Evolutionary conservation across 2,329 filamentous ascomycete genomes (phyloP), one percentile per base, ranked within the genome.

Genomic region (Trichoderma sp.): DNA sequence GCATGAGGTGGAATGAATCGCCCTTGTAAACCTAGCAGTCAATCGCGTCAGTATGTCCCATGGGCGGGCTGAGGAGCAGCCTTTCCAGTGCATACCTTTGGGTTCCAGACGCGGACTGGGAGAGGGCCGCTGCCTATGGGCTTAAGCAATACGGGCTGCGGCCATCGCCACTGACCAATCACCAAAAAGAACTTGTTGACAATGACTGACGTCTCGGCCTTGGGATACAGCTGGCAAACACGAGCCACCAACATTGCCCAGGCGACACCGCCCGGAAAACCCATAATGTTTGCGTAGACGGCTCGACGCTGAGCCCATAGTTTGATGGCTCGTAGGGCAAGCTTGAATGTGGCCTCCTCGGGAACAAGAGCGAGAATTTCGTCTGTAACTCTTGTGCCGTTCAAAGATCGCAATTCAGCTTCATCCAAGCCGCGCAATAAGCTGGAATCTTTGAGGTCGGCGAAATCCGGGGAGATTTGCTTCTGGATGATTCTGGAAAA

Each of bases 201-300:
- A 68, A 99, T 91, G 29, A 94, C 92, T 1, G 94, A 93, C 21
- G 92, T 92, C 10, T 93, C 92, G 7, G 96, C 96, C 77, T 93
- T 94, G 16, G 96, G 96, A 76, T 98, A 99, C 19, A 99, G 87
- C 80, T 99, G 96, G 79, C 96, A 98, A 53, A 98, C 92, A 72
- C 96, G 88, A 63, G 96, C 96, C 33, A 98, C 94, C 76, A 99
- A 87, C 92, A 99, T 97, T 14, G 95, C 96, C 93, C 95, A 99
- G 5, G 96, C 96, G 52, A 99, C 94, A 81, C 96, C 96, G 74
- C 96, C 96, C 2, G 96, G 96, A 74, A 96, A 99, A 31, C 96
- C 96, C 80, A 97, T 94, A 72, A 98, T 94, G 76, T 97, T 97
- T 72, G 93, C 93, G 77, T 98, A 98, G 59, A 98, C 93, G 29